These are phyloP conservation scores for Serendipita sp. DNA, from an alignment of 768 basidiomycete genomes.

Conservation along the genomic window DNA sequence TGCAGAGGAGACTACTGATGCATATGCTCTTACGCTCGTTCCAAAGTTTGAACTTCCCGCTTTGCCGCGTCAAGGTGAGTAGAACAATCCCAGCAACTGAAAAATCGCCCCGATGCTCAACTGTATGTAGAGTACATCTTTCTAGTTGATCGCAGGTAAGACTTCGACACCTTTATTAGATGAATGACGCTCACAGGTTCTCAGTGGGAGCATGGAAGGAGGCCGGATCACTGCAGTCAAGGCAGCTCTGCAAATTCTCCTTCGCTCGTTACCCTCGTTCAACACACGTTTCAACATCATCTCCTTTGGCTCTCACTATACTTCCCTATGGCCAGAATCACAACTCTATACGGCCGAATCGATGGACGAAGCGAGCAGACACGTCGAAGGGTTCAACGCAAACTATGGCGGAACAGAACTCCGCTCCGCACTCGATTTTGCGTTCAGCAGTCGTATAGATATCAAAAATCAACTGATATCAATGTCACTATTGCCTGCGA, in stretches of 20 bases:
- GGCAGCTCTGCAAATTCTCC: conserved; percentile 27
- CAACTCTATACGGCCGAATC: conserved; percentile 6
- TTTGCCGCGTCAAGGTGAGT: conserved; percentile 12
- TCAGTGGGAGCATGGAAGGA: conserved; percentile 32
- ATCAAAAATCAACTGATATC: conserved; percentile 8
- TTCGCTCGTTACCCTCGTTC: conserved; percentile 25
- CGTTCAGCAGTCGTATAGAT: conserved; percentile 22
- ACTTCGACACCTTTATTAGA: neutral
- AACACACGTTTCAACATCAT: conserved; percentile 31
- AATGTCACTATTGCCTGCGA: too few species aligned
- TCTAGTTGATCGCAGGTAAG: conserved; percentile 30
- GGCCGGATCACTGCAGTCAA: conserved; percentile 13
- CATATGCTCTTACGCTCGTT: too few species aligned
- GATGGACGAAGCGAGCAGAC: conserved; percentile 11
- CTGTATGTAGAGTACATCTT: conserved; percentile 36
- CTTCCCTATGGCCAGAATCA: conserved; percentile 30
- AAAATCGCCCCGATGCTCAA: neutral
- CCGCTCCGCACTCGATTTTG: conserved; percentile 23
- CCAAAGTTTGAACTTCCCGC: conserved; percentile 14
- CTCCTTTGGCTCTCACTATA: conserved; percentile 14
- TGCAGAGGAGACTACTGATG: too few species aligned
- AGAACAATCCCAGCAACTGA: neutral
- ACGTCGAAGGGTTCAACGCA: conserved; percentile 16
- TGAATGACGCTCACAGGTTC: neutral
- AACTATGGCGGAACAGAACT: too few species aligned